phyloP scores from a whole-genome alignment of 2,329 filamentous ascomycete genomes.

The Beauveria brongniartii region DNA sequence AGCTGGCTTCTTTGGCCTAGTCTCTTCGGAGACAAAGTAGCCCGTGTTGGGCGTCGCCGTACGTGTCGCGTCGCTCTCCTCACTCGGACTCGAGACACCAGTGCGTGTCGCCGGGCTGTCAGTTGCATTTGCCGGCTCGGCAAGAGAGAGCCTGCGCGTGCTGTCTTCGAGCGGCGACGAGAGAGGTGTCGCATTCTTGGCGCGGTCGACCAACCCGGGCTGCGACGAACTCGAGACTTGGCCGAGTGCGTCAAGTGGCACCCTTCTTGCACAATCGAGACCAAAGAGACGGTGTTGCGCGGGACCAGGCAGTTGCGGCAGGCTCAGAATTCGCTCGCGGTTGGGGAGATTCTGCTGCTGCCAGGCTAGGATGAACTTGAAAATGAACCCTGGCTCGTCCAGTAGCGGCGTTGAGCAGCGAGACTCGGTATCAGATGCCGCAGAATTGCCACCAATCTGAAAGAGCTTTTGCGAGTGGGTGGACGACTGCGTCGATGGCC shows the following conservation, averaged over 20 bases:
- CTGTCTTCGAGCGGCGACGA: constrained; percentile 24
- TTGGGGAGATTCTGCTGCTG: constrained; percentile 45
- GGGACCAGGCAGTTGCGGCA: constrained; percentile 61
- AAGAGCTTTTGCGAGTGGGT: constrained; percentile 30
- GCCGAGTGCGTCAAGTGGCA: constrained; percentile 21
- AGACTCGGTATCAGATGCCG: constrained; percentile 43
- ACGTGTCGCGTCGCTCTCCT: constrained; percentile 13
- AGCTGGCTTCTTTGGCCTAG: constrained; percentile 37
- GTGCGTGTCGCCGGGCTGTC: constrained; percentile 15
- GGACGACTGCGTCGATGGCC: constrained; percentile 17
- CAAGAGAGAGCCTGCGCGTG: constrained; percentile 17
- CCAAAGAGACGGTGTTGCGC: constrained; percentile 56
- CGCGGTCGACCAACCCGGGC: background rate
- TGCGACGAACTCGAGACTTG: constrained; percentile 34
- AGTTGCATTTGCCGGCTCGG: constrained; percentile 11
- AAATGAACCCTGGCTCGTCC: constrained; percentile 53
- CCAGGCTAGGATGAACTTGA: constrained; percentile 68
- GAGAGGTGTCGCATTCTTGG: constrained; percentile 35
- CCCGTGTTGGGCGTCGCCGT: constrained; percentile 9
- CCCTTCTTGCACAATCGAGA: constrained; percentile 18
- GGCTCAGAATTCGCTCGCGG: constrained; percentile 54
- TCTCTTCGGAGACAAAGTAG: constrained; percentile 12
- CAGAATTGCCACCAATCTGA: constrained; percentile 22
- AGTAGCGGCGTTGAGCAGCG: constrained; percentile 47
- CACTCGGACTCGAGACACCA: constrained; percentile 15